Base-by-base conservation (phyloP, 2,329 filamentous ascomycete species). In the Cordyceps fumosorosea region DNA sequence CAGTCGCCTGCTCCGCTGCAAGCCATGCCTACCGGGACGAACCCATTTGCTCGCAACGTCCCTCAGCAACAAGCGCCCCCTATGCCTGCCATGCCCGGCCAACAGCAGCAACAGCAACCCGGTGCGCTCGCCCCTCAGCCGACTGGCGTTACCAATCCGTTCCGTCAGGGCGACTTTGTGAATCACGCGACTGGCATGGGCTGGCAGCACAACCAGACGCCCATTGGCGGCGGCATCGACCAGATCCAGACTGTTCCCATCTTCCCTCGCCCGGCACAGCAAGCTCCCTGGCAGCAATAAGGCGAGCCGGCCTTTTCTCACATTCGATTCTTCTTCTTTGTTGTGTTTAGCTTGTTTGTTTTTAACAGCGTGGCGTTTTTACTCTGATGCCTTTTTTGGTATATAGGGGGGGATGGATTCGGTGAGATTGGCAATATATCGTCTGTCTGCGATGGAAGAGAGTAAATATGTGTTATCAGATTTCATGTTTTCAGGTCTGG, bases 111-210 rank as follows among this genome's bases (percentile, higher is more conserved):
- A 42, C 77, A 78, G 56, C 72, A 77, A n/a, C 79, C 78, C 0
- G 77, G 80, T 48, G 78, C 79, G 55, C 76, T 95, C 5, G 82
- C 83, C 59, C 85, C 91, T 2, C 91, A 93, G 69, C 84, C 89
- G 1, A 97, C 93, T 0, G 93, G 92, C 10, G 91, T 85, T 69
- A 97, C 93, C 2, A 99, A 99, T 70, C 95, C 95, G 0, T 98
- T 98, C 82, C 85, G 95, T 18, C 92, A 98, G 71, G 91, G 89
- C 52, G 86, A 88, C 4, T 96, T 97, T 73, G 88, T 96, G 58
- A 95, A 96, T 71, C 92, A 96, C 70, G 82, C 87, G 65, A 96
- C 92, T 0, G 93, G 93, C 0, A 82, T 90, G 74, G 91, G 91
- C 1, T 98, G 95, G 91, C 93, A 97, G 73, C 83, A 88, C 65